These are phyloP conservation scores for Phaseolus coccineus DNA, from an alignment of 331 rosid species.

Conservation along the genomic window DNA sequence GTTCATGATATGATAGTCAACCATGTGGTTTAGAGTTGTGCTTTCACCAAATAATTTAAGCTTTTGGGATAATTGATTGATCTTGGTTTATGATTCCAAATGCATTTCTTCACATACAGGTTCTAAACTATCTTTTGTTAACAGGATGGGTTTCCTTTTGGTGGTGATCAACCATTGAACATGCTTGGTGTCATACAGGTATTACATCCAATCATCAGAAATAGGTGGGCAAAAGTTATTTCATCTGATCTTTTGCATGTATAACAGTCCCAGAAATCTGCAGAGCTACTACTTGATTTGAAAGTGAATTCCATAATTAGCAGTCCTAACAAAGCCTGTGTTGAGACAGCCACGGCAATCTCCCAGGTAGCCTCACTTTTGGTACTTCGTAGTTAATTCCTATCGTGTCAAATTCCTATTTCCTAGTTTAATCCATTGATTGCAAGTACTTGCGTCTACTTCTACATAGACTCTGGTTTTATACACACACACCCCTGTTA, in stretches of 20 bases:
- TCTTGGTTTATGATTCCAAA: slow-evolving; percentile 19
- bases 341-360: slow-evolving; percentile 74
- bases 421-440: slow-evolving; percentile 12
- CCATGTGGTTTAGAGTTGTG: background rate
- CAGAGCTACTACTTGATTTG: slow-evolving; percentile 90
- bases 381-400: slow-evolving; percentile 1
- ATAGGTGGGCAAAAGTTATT: slow-evolving; percentile 28
- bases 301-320: slow-evolving; percentile 72
- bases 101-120: slow-evolving; percentile 28
- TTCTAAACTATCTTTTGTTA: slow-evolving; percentile 50
- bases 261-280: slow-evolving; percentile 90
- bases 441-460: slow-evolving; percentile 28
- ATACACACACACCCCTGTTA: background rate
- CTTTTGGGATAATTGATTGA: slow-evolving; percentile 15
- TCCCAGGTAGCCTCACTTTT: slow-evolving; percentile 68
- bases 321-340: slow-evolving; percentile 74
- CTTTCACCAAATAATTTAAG: background rate
- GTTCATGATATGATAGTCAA: background rate
- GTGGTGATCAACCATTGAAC: slow-evolving; percentile 69
- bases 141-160: slow-evolving; percentile 61
- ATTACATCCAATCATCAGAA: slow-evolving; percentile 37
- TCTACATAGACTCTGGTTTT: background rate
- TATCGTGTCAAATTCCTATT: slow-evolving; percentile 14
- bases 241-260: slow-evolving; percentile 51
- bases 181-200: slow-evolving; percentile 94